Conservation (phyloP, 306 rosid genomes). For the Begonia masoniana region DNA sequence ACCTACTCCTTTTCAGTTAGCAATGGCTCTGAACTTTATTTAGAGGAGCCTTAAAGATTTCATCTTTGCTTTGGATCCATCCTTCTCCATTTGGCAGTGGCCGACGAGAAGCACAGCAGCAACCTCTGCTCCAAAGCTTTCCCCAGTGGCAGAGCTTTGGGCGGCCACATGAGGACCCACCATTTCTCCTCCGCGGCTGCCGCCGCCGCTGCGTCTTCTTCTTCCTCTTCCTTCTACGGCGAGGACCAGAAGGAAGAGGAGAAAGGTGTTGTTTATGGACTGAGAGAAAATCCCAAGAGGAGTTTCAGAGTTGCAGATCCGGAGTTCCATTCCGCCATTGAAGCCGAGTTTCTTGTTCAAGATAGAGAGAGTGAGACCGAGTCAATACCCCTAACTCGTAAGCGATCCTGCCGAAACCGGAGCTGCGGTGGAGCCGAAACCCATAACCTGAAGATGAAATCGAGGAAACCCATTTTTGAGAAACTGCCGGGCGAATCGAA, state of each 20-base stretch:
- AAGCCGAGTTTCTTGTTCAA: conserved; percentile 21
- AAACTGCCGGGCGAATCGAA: conserved; percentile 16
- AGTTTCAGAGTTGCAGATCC: conserved; percentile 50
- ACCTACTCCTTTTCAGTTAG: conserved; percentile 71
- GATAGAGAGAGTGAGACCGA: conserved; percentile 89
- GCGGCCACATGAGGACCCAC: conserved; percentile 61
- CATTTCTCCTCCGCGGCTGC: conserved; percentile 46
- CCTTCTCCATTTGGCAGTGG: conserved; percentile 1
- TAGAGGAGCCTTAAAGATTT: conserved; percentile 5
- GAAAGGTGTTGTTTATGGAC: conserved; percentile 18
- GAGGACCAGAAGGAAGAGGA: conserved; percentile 16
- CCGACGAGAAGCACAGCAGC: conserved; percentile 74
- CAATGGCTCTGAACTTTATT: conserved; percentile 26
- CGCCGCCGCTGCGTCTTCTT: conserved; percentile 18
- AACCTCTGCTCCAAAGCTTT: conserved; percentile 56
- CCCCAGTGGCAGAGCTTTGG: conserved; percentile 63
- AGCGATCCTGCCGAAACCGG: conserved; percentile 58
- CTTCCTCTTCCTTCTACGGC: conserved; percentile 19
- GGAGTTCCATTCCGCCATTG: neutral
- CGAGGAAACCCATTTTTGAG: neutral
- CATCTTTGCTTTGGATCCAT: conserved; percentile 8
- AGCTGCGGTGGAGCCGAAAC: neutral
- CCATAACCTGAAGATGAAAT: neutral
- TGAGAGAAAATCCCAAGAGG: conserved; percentile 66
- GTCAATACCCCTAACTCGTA: conserved; percentile 63